phyloP scores from a whole-genome alignment of 2,329 filamentous ascomycete species.

The Colletotrichum destructivum region DNA sequence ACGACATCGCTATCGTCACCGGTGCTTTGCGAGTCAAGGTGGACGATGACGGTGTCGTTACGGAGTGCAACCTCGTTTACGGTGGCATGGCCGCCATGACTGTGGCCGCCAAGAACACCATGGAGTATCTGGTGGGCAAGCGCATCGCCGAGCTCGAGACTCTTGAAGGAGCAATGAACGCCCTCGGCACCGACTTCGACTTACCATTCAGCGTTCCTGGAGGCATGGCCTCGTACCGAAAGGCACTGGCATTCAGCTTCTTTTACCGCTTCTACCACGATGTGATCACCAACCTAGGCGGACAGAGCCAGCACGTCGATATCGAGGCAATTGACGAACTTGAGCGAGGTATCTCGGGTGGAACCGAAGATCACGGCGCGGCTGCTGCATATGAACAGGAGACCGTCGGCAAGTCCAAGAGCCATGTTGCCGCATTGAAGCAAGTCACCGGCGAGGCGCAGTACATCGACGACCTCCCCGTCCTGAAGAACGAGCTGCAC shows the following conservation, averaged over 20 bases:
- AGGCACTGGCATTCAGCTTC: slow-evolving; percentile 90
- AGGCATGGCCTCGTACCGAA: slow-evolving; percentile 97
- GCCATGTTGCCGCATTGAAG: slow-evolving; percentile 92
- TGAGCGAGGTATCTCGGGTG: slow-evolving; percentile 85
- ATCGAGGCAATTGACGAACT: slow-evolving; percentile 86
- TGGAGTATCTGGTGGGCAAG: slow-evolving; percentile 82
- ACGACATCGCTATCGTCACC: slow-evolving; percentile 98
- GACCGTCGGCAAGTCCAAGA: slow-evolving; percentile 86
- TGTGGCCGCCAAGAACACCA: slow-evolving; percentile 85
- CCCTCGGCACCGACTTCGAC: slow-evolving; percentile 91
- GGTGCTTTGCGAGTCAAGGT: slow-evolving; percentile 84
- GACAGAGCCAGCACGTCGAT: slow-evolving; percentile 68
- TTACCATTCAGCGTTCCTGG: slow-evolving; percentile 92
- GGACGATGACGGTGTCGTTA: slow-evolving; percentile 77
- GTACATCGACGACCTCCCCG: slow-evolving; percentile 95
- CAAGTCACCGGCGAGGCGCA: slow-evolving; percentile 95
- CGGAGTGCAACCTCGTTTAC: slow-evolving; percentile 86
- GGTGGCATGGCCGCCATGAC: slow-evolving; percentile 97
- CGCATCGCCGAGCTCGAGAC: slow-evolving; percentile 85
- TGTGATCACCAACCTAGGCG: slow-evolving; percentile 75
- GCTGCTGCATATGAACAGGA: slow-evolving; percentile 85
- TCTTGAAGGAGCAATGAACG: slow-evolving; percentile 90
- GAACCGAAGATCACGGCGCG: slow-evolving; percentile 82
- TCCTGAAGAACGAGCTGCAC: slow-evolving; percentile 88
- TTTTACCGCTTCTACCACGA: slow-evolving; percentile 99